Base-by-base conservation (phyloP, 2,329 filamentous ascomycete genomes). In the Botryosphaeria dothidea region DNA sequence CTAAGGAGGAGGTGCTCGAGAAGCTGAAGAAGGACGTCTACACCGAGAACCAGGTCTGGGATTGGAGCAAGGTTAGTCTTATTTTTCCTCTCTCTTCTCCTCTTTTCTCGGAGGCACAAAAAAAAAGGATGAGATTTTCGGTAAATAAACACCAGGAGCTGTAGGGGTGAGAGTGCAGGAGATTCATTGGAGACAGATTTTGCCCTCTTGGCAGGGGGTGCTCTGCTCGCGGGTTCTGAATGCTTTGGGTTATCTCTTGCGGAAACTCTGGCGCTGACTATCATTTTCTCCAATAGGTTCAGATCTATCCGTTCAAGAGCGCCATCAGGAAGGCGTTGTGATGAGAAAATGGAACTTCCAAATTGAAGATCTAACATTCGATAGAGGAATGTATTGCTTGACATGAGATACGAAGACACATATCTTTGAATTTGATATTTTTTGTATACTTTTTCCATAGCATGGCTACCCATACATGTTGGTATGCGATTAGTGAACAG, bases 11-110 rank as follows among this genome's bases (percentile, higher is more conserved):
- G 74, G 86, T 92, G 2, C 38, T 89, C 45, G 84, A 90, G 70
- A 73, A 85, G 60, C 75, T 97, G 52, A 86, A 85, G 76, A 83
- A 86, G 56, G 93, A 97, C 79, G 81, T 93, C 9, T 97, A 96
- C 78, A 82, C 84, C 9, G 83, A 79, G 66, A 83, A 78, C 48
- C 91, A 88, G 0, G 92, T 96, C 8, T 97, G 93, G 93, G 92
- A 97, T 81, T 69, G 73, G 72, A 74, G 76, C 9, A 82, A 82
- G 74, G 76, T 81, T 69, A 68, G 38, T n/a, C 38, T 41, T 41
- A 41, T 66, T 25, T 19, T 64, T 48, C n/a, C 21, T 52, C 45
- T 13, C 49, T 43, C 27, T 57, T 34, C 29, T 4, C 21, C 25
- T 31, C 7, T 31, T 31, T 49, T n/a, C n/a, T n/a, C n/a, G n/a